Conservation (phyloP, 331 rosid genomes). For the Arachis monticola region DNA sequence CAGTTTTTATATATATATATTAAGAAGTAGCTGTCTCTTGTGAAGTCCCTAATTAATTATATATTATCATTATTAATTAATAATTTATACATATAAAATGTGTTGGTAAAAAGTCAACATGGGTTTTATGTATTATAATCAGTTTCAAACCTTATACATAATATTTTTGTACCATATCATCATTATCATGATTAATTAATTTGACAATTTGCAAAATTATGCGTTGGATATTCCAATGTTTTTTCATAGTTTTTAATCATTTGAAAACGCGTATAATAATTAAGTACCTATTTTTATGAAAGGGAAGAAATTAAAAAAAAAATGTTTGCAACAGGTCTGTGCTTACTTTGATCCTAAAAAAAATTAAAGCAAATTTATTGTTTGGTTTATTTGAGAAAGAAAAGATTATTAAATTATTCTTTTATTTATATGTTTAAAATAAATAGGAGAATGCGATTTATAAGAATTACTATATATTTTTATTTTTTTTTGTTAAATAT, state of each 20-base stretch:
- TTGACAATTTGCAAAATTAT: conserved; percentile 38
- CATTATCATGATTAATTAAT: conserved; percentile 28
- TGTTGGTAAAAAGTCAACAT: conserved; percentile 27
- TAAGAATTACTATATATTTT: too few relatives aligned
- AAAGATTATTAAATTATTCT: too few relatives aligned
- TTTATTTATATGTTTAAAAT: too few relatives aligned
- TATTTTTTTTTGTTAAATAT: too few relatives aligned
- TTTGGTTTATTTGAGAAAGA: not conserved
- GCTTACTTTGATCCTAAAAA: conserved; percentile 22
- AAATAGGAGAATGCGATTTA: too few relatives aligned
- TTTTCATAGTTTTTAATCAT: not conserved
- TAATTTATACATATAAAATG: conserved; percentile 14
- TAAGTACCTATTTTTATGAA: conserved; percentile 26
- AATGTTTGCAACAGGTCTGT: conserved; percentile 22
- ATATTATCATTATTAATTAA: too few relatives aligned
- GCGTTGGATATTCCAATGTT: conserved; percentile 37
- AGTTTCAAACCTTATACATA: conserved; percentile 21
- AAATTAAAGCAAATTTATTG: not conserved
- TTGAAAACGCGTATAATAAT: not conserved
- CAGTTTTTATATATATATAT: not conserved
- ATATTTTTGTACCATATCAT: conserved; percentile 11
- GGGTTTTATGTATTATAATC: conserved; percentile 13
- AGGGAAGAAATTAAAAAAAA: not conserved
- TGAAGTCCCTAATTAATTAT: not conserved
- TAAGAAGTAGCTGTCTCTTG: conserved; percentile 1